phyloP scores from a whole-genome alignment of 176 grass and related monocot genomes.

The Melocanna baccifera region DNA sequence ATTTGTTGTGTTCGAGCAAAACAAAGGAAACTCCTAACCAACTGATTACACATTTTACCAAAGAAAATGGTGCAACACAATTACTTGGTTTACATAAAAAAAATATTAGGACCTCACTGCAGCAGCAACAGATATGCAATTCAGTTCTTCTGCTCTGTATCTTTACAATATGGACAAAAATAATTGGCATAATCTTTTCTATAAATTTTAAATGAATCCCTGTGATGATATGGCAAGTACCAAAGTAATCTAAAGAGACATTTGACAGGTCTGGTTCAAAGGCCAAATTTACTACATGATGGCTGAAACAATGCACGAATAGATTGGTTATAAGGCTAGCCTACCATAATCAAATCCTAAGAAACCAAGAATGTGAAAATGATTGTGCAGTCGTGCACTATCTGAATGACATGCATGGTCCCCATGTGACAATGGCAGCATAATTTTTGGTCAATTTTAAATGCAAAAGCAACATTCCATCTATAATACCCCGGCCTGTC shows the following conservation, averaged over 20 bases:
- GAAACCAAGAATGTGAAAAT: neutral
- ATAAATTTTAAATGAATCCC: neutral
- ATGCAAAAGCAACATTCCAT: neutral
- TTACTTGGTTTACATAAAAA: conserved; percentile 8
- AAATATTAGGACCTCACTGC: neutral
- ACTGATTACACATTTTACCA: neutral
- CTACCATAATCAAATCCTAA: no score
- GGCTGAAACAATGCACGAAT: neutral
- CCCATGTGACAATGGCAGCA: neutral
- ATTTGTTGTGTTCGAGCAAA: neutral
- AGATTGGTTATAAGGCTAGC: neutral
- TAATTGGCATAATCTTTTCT: neutral
- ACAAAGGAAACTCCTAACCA: neutral
- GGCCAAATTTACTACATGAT: neutral
- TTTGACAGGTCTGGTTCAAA: neutral
- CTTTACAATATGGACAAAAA: neutral
- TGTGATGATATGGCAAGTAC: conserved; percentile 3
- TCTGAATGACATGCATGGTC: neutral
- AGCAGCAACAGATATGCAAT: neutral
- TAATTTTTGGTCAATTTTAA: neutral
- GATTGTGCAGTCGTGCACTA: neutral
- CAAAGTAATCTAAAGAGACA: neutral
- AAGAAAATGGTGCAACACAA: neutral
- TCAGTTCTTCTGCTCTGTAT: neutral
- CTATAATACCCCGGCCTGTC: neutral